Evolutionary conservation across 371 early-diverging fungal species (phyloP).

Genomic region (Apophysomyces elegans): DNA sequence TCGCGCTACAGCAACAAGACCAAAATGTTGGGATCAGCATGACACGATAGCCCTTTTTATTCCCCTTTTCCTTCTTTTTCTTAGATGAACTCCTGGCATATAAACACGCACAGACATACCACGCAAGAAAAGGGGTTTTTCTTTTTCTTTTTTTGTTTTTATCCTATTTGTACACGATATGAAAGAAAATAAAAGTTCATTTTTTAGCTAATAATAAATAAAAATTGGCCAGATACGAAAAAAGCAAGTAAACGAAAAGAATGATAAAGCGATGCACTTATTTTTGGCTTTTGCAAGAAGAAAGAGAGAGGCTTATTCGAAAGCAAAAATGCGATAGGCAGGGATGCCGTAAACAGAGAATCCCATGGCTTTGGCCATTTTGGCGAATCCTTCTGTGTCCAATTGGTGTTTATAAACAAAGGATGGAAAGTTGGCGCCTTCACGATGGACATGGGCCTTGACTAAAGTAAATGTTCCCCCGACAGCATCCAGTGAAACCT

Average conservation of each 20-base stretch:
- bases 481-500: slow-evolving; percentile 65
- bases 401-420: slow-evolving; percentile 64
- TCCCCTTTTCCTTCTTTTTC: too few species aligned
- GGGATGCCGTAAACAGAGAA: slow-evolving; percentile 65
- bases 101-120: not conserved
- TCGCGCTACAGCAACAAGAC: slow-evolving; percentile 39
- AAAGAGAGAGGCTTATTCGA: not conserved
- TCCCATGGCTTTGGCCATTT: slow-evolving; percentile 65
- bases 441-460: slow-evolving; percentile 67
- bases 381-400: slow-evolving; percentile 77
- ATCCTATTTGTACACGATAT: not conserved
- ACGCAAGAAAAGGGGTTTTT: too few species aligned
- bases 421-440: slow-evolving; percentile 66
- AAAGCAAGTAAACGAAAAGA: not conserved
- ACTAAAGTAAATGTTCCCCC: slow-evolving; percentile 68
- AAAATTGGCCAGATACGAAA: too few species aligned
- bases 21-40: slow-evolving; percentile 25
- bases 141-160: not conserved
- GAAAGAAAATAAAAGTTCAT: too few species aligned
- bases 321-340: slow-evolving; percentile 36
- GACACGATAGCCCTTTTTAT: not conserved
- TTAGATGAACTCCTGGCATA: not conserved
- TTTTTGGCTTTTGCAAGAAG: not conserved
- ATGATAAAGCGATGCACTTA: not conserved
- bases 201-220: too few species aligned